Evolutionary conservation across 495 filamentous ascomycete species (phyloP).

Genomic region (Aspergillus diversus): DNA sequence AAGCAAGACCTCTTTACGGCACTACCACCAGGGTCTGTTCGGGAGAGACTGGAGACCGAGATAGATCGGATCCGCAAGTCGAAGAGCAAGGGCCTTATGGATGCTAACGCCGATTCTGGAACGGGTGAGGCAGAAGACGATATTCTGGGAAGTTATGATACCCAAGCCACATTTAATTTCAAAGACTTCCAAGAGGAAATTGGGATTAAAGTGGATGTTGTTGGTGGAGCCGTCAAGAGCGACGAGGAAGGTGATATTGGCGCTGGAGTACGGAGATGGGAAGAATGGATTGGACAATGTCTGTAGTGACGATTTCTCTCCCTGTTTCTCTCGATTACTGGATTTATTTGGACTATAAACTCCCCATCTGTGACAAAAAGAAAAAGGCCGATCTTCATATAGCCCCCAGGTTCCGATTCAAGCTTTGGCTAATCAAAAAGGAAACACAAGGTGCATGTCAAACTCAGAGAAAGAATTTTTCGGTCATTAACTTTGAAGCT

Average conservation of each 20-base stretch:
- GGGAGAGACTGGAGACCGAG: constrained; percentile 75
- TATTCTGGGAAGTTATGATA: constrained; percentile 76
- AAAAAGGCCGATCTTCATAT: too few species aligned
- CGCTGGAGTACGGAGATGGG: constrained; percentile 77
- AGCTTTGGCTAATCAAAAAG: too few species aligned
- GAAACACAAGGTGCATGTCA: too few species aligned
- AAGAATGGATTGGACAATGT: constrained; percentile 78
- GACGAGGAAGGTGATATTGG: constrained; percentile 56
- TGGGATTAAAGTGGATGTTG: constrained; percentile 71
- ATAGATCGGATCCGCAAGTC: constrained; percentile 78
- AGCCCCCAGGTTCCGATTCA: too few species aligned
- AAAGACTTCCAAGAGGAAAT: constrained; percentile 79
- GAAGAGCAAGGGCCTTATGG: constrained; percentile 78
- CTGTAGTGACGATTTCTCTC: constrained; percentile 39
- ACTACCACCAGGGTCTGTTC: constrained; percentile 77
- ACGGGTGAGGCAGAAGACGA: constrained; percentile 75
- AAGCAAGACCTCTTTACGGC: constrained; percentile 97
- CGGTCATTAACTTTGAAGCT: too few species aligned
- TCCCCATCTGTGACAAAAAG: too few species aligned
- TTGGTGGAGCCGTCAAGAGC: constrained; percentile 77
- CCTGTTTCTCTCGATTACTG: not conserved
- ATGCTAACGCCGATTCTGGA: constrained; percentile 59
- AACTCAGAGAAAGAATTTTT: too few species aligned
- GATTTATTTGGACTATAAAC: too few species aligned
- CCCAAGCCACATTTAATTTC: constrained; percentile 77